Percentiles rank a stretch among this genome's conserved stretches.
Conservation (phyloP, 352 stramenopile species). For the Thraustochytrium striatum region DNA sequence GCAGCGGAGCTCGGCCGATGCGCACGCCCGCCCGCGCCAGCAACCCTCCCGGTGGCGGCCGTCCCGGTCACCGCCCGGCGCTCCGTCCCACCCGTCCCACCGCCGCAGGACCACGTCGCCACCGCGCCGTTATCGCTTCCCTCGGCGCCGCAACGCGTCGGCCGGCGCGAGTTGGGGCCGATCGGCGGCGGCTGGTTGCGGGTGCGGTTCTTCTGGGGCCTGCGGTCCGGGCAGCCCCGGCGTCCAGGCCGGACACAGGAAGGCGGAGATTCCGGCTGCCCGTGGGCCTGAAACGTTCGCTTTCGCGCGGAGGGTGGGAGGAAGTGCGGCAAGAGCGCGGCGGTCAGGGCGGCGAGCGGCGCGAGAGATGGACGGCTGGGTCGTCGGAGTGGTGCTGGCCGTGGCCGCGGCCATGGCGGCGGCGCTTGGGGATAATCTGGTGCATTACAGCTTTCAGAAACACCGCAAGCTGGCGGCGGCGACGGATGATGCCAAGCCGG, state of each 20-base stretch:
- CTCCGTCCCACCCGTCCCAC: too few relatives aligned
- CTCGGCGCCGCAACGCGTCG: background rate
- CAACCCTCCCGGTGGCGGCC: too few relatives aligned
- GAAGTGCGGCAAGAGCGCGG: background rate
- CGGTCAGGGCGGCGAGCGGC: background rate
- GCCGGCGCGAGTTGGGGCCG: background rate
- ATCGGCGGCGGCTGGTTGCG: background rate
- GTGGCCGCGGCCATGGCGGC: background rate
- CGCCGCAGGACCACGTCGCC: too few relatives aligned
- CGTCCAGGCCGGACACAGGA: background rate
- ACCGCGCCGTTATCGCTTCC: too few relatives aligned
- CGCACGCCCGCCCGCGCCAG: too few relatives aligned
- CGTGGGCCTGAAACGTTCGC: background rate
- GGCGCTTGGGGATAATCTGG: slow-evolving; percentile 42
- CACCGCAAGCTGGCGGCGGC: background rate
- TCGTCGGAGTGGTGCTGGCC: slow-evolving; percentile 36
- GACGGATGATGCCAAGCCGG: background rate
- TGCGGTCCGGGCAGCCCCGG: background rate
- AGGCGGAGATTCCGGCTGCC: background rate
- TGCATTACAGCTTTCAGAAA: slow-evolving; percentile 20
- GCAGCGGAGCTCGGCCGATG: too few relatives aligned
- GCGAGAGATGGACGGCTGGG: background rate
- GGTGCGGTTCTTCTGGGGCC: background rate
- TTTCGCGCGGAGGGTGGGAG: background rate
- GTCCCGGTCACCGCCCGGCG: background rate